Evolutionary conservation across 257 asterid genomes (phyloP).

Genomic region (Lycium barbarum): DNA sequence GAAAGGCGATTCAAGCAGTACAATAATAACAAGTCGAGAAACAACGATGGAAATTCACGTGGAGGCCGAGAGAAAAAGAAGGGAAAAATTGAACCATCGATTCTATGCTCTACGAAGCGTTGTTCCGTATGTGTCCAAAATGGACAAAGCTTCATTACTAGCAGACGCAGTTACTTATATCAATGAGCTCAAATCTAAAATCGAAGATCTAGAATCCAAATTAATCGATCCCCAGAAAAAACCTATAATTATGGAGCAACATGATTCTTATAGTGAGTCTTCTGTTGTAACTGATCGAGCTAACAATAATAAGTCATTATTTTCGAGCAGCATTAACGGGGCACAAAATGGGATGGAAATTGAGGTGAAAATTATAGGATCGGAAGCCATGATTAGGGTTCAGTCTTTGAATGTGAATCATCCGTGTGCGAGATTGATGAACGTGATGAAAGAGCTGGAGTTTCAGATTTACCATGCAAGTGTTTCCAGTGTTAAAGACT

Average conservation of each 20-base stretch:
- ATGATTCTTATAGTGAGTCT: slow-evolving; percentile 35
- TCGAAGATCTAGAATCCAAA: slow-evolving; percentile 36
- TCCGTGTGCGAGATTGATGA: slow-evolving; percentile 47
- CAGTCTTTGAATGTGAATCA: slow-evolving; percentile 38
- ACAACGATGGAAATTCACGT: slow-evolving; percentile 38
- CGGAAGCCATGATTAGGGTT: slow-evolving; percentile 44
- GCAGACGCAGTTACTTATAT: slow-evolving; percentile 55
- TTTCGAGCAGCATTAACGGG: background rate
- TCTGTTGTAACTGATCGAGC: background rate
- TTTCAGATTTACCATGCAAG: slow-evolving; percentile 42
- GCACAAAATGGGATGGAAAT: slow-evolving; percentile 19
- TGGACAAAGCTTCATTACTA: slow-evolving; percentile 56
- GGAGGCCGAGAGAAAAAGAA: slow-evolving; percentile 51
- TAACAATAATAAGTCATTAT: background rate
- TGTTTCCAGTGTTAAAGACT: slow-evolving; percentile 35
- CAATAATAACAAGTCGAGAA: slow-evolving; percentile 4
- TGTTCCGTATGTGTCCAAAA: slow-evolving; percentile 53
- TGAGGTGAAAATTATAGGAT: slow-evolving; percentile 45
- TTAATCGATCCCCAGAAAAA: background rate
- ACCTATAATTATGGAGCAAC: background rate
- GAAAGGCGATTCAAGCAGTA: background rate
- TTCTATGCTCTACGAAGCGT: slow-evolving; percentile 57
- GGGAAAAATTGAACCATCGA: slow-evolving; percentile 51
- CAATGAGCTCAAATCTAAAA: slow-evolving; percentile 45
- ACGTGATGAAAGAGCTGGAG: slow-evolving; percentile 41